A percentile compares a stretch with the other conserved stretches of the same genome.
phyloP scores from a whole-genome alignment of 169 alveolate species.

The Neospora caninum region DNA sequence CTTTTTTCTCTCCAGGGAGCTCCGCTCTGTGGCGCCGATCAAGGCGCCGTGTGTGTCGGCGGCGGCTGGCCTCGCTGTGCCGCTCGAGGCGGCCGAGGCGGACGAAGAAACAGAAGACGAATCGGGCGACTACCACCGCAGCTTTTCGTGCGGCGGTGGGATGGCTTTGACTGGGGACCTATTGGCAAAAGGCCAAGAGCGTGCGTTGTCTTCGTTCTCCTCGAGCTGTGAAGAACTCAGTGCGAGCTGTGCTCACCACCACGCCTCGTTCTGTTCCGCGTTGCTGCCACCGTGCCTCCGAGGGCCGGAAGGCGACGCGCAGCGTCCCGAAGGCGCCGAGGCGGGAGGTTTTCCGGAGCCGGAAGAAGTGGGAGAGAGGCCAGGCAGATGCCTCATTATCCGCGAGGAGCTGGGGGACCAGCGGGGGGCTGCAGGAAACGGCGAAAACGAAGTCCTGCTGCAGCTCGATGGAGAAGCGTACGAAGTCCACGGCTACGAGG shows the following conservation, averaged over 20 bases:
- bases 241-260: no score
- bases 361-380: not conserved
- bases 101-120: not conserved
- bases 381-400: not conserved
- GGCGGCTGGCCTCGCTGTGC: not conserved
- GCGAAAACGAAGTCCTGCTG: not conserved
- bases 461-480: constrained; percentile 17
- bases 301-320: not conserved
- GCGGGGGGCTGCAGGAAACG: not conserved
- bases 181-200: not conserved
- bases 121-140: not conserved
- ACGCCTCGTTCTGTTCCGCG: not conserved
- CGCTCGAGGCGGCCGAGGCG: not conserved
- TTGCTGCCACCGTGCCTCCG: not conserved
- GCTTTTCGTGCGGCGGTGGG: not conserved
- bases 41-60: not conserved
- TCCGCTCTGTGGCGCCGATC: constrained; percentile 7
- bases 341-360: not conserved
- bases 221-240: no score
- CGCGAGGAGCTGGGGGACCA: not conserved
- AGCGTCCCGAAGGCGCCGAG: not conserved
- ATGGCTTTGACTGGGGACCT: not conserved
- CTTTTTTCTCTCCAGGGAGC: not conserved
- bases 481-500: constrained; percentile 17
- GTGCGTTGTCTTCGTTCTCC: not conserved